Conservation (phyloP, 1,139 yeast species). For the Geotrichum australiense region DNA sequence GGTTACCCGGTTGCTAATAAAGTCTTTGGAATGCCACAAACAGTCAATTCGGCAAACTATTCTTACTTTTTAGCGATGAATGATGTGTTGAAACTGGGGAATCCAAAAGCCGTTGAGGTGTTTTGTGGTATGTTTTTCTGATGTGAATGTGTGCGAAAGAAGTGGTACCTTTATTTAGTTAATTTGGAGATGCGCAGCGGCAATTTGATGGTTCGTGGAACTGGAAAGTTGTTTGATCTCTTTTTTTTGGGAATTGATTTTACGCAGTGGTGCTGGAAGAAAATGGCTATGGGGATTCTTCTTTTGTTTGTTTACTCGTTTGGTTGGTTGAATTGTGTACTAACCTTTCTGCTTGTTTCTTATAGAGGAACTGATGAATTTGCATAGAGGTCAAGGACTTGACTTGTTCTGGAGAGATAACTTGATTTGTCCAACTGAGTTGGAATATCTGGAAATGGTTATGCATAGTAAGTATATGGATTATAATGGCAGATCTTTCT, state of each 20-base stretch:
- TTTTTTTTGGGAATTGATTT: too few relatives aligned
- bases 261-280: not conserved
- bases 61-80: conserved; percentile 69
- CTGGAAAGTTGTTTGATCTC: too few relatives aligned
- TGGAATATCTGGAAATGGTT: conserved; percentile 72
- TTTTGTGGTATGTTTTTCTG: conserved; percentile 22
- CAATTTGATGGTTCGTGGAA: too few relatives aligned
- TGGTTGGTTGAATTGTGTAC: too few relatives aligned
- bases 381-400: conserved; percentile 85
- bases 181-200: too few relatives aligned
- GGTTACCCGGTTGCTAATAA: conserved; percentile 75
- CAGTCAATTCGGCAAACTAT: conserved; percentile 76
- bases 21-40: conserved; percentile 66
- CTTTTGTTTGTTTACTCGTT: too few relatives aligned
- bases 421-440: conserved; percentile 54
- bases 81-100: conserved; percentile 38
- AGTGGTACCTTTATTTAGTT: too few relatives aligned
- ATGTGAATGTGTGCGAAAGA: not conserved
- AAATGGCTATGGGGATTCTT: not conserved
- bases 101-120: conserved; percentile 21
- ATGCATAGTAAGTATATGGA: conserved; percentile 44
- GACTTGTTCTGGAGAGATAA: conserved; percentile 85
- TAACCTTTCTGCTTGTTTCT: conserved; percentile 36
- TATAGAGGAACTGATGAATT: conserved; percentile 64
- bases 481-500: not conserved